Evolutionary conservation across 164 flowering plant species (phyloP).

Genomic region (Buxus sempervirens): DNA sequence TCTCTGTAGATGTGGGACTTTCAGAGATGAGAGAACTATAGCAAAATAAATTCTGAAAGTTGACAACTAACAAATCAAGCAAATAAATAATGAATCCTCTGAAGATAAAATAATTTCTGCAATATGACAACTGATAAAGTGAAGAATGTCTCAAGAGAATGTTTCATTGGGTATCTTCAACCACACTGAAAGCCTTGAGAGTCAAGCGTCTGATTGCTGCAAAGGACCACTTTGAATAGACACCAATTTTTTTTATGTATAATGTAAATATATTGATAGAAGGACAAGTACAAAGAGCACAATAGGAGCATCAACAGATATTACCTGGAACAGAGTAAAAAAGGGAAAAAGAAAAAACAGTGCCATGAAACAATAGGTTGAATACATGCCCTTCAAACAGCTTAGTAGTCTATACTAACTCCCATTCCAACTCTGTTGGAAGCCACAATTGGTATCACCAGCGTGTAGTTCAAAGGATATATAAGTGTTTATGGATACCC

Average conservation of each 20-base stretch:
- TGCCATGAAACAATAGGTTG: too few species aligned
- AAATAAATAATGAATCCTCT: too few species aligned
- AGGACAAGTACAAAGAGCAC: too few species aligned
- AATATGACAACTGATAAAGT: background rate
- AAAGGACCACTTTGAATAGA: slow-evolving; percentile 10
- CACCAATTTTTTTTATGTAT: too few species aligned
- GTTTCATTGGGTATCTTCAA: background rate
- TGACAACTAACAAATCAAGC: background rate
- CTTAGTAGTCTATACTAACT: too few species aligned
- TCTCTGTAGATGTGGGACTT: background rate
- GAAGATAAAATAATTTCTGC: background rate
- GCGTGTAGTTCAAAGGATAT: background rate
- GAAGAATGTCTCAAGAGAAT: background rate
- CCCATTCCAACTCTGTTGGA: too few species aligned
- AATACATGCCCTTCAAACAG: too few species aligned
- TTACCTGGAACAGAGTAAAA: too few species aligned
- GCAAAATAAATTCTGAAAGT: background rate
- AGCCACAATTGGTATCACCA: background rate
- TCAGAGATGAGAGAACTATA: background rate
- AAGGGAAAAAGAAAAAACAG: too few species aligned
- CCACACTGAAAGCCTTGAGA: background rate
- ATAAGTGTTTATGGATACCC: background rate
- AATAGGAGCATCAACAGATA: too few species aligned
- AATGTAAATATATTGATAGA: too few species aligned
- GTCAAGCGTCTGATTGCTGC: background rate